A percentile compares a stretch with the other conserved stretches of the same genome.
These are phyloP conservation scores for Amanita rubescens DNA, from an alignment of 768 basidiomycete species.

Conservation along the genomic window DNA sequence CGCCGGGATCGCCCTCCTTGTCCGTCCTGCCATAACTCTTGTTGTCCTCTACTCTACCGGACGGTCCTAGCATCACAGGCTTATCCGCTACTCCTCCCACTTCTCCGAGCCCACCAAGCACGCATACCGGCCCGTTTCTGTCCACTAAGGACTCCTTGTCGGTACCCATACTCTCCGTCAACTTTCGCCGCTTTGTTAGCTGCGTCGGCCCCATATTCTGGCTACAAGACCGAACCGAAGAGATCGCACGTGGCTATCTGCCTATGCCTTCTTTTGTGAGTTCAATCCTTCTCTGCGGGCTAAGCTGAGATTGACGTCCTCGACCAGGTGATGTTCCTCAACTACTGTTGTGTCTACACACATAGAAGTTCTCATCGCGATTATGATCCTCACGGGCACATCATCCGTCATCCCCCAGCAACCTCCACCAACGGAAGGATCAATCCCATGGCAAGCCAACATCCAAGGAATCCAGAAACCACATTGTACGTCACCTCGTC, in stretches of 20 bases:
- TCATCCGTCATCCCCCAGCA: conserved; percentile 24
- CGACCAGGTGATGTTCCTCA: conserved; percentile 74
- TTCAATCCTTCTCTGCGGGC: conserved; percentile 5
- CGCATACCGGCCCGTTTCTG: conserved; percentile 16
- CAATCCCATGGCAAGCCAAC: conserved; percentile 79
- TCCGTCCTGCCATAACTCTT: conserved; percentile 30
- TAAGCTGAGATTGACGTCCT: no score
- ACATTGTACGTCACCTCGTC: conserved; percentile 44
- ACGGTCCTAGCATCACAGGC: background rate
- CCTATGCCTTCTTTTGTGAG: conserved; percentile 77
- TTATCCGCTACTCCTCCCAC: background rate
- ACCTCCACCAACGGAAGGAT: conserved; percentile 46
- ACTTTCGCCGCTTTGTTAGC: conserved; percentile 76
- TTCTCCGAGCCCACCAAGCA: background rate
- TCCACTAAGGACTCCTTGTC: conserved; percentile 65
- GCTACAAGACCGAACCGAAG: conserved; percentile 84
- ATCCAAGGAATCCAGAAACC: conserved; percentile 83
- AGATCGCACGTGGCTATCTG: conserved; percentile 74
- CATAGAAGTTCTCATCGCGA: conserved; percentile 45
- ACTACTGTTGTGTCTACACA: conserved; percentile 62
- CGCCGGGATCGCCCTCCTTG: conserved; percentile 24
- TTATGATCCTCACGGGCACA: conserved; percentile 20
- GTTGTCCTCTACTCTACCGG: conserved; percentile 24
- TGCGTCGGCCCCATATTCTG: conserved; percentile 78
- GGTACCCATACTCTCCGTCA: conserved; percentile 66